Evolutionary conservation across 768 basidiomycete genomes (phyloP), one percentile per base, ranked within the genome.

Genomic region (Gloeophyllum trabeum): DNA sequence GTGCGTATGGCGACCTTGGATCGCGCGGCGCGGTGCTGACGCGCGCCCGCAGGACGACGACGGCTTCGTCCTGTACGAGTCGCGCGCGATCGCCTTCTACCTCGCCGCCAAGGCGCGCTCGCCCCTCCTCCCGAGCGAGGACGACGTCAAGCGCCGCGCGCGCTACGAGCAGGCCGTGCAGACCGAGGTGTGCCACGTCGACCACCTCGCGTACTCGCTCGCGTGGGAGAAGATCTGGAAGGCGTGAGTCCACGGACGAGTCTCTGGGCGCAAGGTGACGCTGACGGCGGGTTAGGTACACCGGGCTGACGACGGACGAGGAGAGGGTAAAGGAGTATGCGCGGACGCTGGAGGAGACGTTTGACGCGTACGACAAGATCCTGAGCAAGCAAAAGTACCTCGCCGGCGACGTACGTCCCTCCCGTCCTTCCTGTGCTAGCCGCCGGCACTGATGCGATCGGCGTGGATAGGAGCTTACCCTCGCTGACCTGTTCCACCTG

Each of bases 1-100:
- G 72, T 69, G 53, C 18, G 56, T 52, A 5, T 6, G 13, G 39
- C 30, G 14, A 14, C n/a, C 2, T 21, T 24, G 14, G 3, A 6
- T 34, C 13, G 10, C 18, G 7, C 5, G 28, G 28, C 1, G 14
- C 16, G 5, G 12, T 13, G 39, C 23, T 22, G 36, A 10, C 28
- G 16, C 36, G 18, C 5, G 19, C 20, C 6, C n/a, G 3, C 22
- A 49, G 19, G 50, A 76, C 39, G 79, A 82, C 20, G 77, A 76
- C 30, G 80, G 76, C 4, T 73, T 80, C 56, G 60, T 70, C 43
- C 49, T 86, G 20, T 81, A 68, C 54, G 79, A 81, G 51, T 70
- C 69, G 30, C 73, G 78, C 13, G 79, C 79, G 1, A 80, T 83
- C 45, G 56, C 52, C 26, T 69, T 73, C 12, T 85, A 83, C 54